These are phyloP conservation scores for Collybiopsis luxurians DNA, from an alignment of 768 basidiomycete genomes.

Conservation along the genomic window DNA sequence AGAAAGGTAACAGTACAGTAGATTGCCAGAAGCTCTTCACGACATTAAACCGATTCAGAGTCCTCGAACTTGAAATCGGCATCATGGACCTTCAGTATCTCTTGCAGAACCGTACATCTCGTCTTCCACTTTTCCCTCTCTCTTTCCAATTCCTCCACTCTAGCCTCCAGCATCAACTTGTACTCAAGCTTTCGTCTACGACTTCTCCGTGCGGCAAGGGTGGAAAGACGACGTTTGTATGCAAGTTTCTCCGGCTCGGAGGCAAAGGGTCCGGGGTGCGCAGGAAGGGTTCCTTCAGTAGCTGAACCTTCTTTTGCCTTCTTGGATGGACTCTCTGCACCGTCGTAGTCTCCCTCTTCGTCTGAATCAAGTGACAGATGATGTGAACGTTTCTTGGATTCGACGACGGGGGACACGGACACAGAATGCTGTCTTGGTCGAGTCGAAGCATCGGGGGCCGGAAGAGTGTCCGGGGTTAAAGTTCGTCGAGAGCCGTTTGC, in stretches of 20 bases:
- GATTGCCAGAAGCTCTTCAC: too few relatives aligned
- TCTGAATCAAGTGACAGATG: conserved; percentile 29
- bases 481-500: conserved; percentile 45
- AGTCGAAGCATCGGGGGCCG: conserved; percentile 75
- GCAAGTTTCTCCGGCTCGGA: conserved; percentile 55
- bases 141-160: conserved; percentile 33
- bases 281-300: not conserved
- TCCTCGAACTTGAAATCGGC: conserved; percentile 5
- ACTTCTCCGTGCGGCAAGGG: conserved; percentile 63
- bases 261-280: conserved; percentile 22
- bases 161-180: conserved; percentile 50
- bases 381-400: conserved; percentile 57
- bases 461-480: conserved; percentile 59
- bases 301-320: not conserved
- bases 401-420: conserved; percentile 60
- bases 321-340: not conserved
- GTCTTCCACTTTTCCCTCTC: conserved; percentile 49
- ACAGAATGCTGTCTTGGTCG: conserved; percentile 69
- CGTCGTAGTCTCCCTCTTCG: conserved; percentile 30
- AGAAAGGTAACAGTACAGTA: not conserved
- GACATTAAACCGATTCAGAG: too few relatives aligned
- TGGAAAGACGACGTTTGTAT: conserved; percentile 66
- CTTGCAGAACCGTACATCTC: conserved; percentile 22
- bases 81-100: not conserved
- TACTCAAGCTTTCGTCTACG: conserved; percentile 67